Base-by-base conservation (phyloP, 805 yeast genomes). In the Pichia occidentalis region DNA sequence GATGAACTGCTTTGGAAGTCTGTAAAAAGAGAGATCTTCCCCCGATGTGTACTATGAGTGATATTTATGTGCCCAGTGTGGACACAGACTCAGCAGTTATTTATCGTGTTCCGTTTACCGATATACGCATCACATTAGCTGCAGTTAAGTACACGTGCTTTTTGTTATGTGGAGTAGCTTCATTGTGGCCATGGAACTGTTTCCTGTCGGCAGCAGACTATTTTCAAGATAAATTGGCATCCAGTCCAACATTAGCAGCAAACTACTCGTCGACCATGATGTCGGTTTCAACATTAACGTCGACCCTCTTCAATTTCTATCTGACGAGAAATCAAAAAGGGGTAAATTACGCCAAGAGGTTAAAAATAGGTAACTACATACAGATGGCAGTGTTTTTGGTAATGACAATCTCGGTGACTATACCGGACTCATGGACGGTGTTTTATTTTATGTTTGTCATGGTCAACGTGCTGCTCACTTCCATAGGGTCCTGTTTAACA, bases 101-200 rank as follows among this genome's bases (percentile, higher is more conserved):
- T 14, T 29, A 20, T 8, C 7, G n/a, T 10, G n/a, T 49, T 6
- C 56, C 57, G 5, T 14, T 44, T 3, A 17, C 40, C 3, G 29
- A 32, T 7, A 42, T 39, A 12, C 33, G 49, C 1, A 30, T 58
- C 27, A 49, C 35, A 7, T 43, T 61, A 4, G 31, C 49, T 1
- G 41, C 47, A 9, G 35, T 62, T n/a, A 59, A 57, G 32, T 85
- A 83, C 52, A 20, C 70, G 9, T 74, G 90, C 0, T 86, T 81
- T 51, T 60, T 77, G 18, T 49, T 74, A 10, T 69, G 84, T 7
- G 97, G 97, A 0, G 68, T 85, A 11, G 81, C 95, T 1, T 66
- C 82, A 16, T 67, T 90, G 16, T 90, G 97, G 97, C 97, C 97
- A 0, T 90, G 97, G 96, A 92, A 90, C 65, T 78, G 92, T 49